Percentiles rank a stretch among this genome's conserved stretches.
These are phyloP conservation scores for Macrolepiota dolichaula DNA, from an alignment of 768 basidiomycete species.

Conservation along the genomic window DNA sequence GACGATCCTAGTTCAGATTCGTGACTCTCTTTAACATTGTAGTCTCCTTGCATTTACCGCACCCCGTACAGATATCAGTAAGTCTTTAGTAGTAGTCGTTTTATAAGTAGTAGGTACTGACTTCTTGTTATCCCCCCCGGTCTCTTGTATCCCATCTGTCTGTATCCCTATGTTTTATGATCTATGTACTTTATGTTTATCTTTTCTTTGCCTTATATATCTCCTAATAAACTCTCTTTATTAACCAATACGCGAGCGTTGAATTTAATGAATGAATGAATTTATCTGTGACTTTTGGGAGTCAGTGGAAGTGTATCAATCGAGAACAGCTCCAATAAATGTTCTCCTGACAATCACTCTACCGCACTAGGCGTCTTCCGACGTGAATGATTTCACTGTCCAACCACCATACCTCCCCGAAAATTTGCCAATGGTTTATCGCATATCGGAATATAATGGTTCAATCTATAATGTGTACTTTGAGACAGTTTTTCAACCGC, in stretches of 20 bases:
- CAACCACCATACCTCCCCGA: too few species aligned
- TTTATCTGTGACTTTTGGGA: not conserved
- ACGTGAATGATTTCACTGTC: too few species aligned
- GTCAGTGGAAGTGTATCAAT: not conserved
- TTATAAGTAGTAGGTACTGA: not conserved
- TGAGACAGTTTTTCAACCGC: too few species aligned
- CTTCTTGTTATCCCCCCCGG: not conserved
- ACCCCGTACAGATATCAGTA: not conserved
- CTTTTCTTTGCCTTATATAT: too few species aligned
- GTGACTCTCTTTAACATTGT: not conserved
- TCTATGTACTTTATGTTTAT: not conserved
- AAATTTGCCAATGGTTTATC: too few species aligned
- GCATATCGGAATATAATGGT: too few species aligned
- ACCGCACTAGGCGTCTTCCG: too few species aligned
- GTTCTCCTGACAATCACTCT: too few species aligned
- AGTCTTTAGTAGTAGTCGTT: not conserved
- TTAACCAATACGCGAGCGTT: not conserved
- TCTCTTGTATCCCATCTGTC: not conserved
- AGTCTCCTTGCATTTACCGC: not conserved
- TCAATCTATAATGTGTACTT: too few species aligned
- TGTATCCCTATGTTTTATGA: slow-evolving; percentile 1
- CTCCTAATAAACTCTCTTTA: not conserved
- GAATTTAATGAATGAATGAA: not conserved
- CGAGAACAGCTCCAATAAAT: too few species aligned
- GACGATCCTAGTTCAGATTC: not conserved